Conservation (phyloP, 352 stramenopile species). For the Phytophthora citrophthora region DNA sequence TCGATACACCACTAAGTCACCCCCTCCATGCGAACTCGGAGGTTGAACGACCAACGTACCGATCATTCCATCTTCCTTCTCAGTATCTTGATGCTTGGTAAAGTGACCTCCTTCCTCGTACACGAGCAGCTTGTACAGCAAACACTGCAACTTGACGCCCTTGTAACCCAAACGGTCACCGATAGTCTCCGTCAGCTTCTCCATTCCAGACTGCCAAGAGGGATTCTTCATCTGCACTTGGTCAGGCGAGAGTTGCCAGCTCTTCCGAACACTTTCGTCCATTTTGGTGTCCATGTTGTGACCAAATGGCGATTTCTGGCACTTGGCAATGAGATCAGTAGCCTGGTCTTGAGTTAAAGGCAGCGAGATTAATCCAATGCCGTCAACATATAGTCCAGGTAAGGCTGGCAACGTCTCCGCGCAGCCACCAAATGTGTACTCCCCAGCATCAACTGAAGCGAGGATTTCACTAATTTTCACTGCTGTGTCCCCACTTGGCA, state of each 20-base stretch:
- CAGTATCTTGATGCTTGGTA: constrained; percentile 52
- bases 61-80: constrained; percentile 64
- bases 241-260: constrained; percentile 23
- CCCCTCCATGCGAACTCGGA: constrained; percentile 29
- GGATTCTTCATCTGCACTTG: constrained; percentile 22
- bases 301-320: constrained; percentile 36
- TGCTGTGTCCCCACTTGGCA: neutral
- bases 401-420: neutral
- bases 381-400: neutral
- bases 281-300: constrained; percentile 28
- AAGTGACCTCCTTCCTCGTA: constrained; percentile 55
- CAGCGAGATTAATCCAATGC: neutral
- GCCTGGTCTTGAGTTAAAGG: neutral
- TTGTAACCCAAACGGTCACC: constrained; percentile 19
- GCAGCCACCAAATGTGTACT: neutral
- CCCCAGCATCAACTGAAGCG: neutral
- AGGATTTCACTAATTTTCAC: neutral
- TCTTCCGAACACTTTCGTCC: constrained; percentile 29
- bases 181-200: constrained; percentile 4
- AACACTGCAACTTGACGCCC: constrained; percentile 16
- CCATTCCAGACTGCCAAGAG: constrained; percentile 3
- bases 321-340: neutral
- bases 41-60: constrained; percentile 53
- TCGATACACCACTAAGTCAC: constrained; percentile 32
- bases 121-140: constrained; percentile 59